Percentiles rank a stretch among this genome's conserved stretches.
These are phyloP conservation scores for Rhodotorula diobovata DNA, from an alignment of 768 basidiomycete genomes.

Conservation along the genomic window DNA sequence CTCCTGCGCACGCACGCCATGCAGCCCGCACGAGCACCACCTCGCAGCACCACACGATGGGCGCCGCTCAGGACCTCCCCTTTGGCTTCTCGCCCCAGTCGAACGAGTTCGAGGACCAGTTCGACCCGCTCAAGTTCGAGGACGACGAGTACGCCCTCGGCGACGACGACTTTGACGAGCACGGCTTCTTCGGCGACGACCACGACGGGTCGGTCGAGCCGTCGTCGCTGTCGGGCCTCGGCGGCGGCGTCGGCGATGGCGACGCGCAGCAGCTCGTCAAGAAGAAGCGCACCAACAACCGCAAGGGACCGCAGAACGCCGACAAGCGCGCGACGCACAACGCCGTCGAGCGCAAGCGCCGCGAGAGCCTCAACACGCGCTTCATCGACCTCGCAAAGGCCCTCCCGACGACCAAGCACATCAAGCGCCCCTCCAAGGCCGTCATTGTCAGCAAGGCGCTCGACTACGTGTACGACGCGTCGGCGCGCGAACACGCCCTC, in stretches of 20 bases:
- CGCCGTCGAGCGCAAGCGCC: conserved; percentile 86
- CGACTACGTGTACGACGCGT: conserved; percentile 66
- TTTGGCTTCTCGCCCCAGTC: conserved; percentile 29
- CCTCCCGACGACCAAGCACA: conserved; percentile 81
- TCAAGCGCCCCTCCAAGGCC: conserved; percentile 90
- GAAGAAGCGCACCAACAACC: conserved; percentile 22
- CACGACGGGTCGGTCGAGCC: background rate
- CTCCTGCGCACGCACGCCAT: background rate
- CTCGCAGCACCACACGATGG: conserved; percentile 9
- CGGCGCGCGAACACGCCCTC: conserved; percentile 71
- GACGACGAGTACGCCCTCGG: conserved; percentile 10
- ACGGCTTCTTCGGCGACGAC: background rate
- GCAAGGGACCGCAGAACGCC: conserved; percentile 53
- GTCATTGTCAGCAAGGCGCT: conserved; percentile 96
- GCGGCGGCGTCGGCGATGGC: too few species aligned
- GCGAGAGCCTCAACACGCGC: conserved; percentile 86
- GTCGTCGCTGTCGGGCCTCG: background rate
- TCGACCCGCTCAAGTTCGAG: conserved; percentile 18
- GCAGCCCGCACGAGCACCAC: background rate
- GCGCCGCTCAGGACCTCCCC: conserved; percentile 27
- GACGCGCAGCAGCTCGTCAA: background rate
- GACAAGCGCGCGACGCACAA: conserved; percentile 96
- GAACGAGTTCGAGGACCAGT: conserved; percentile 27
- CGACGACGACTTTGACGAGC: conserved; percentile 16
- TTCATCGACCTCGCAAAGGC: conserved; percentile 74